Evolutionary conservation across 805 yeast species (phyloP), one percentile per base, ranked within the genome.

Genomic region (Sugiyamaella americana): DNA sequence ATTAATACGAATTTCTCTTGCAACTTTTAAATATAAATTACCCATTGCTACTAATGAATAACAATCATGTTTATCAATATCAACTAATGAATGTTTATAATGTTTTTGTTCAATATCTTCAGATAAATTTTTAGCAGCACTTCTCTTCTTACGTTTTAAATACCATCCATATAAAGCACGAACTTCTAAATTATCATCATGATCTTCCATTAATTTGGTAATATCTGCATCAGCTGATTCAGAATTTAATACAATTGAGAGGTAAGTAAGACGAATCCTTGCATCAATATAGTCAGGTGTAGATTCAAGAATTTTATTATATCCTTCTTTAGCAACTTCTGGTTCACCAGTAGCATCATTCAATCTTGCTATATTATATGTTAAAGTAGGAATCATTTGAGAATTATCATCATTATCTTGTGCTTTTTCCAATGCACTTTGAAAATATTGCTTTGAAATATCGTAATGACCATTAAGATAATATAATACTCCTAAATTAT

Each of bases 111-210:
- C 96, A n/a, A 65, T 67, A 45, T 71, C 72, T 16, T 73, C 75
- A 24, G 83, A 80, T 59, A 74, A 74, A 50, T 76, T 78, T 37
- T 54, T 51, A 17, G 61, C 49, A 6, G 59, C 57, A 5, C 49
- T 50, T 8, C 57, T 53, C 44, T 62, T 58, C 22, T 55, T 54
- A 22, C 68, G 58, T 50, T 75, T 74, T 55, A 88, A 69, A 59
- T 78, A 87, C 97, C 98, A 93, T 26, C 95, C 93, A 62, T 84
- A 87, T 56, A 93, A 84, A 0, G 98, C 84, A 51, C 98, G 80
- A 1, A 87, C 80, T 61, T 89, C 96, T 50, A 87, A 67, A 58
- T 87, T 78, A 6, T 79, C 76, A 1, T 79, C 73, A 50, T 78
- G 71, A 11, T 71, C 64, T 2, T 67, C 64, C 43, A 91, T 64